These are phyloP conservation scores for Dioscorea cayenensis DNA, from an alignment of 116 monocot genomes.

Conservation along the genomic window DNA sequence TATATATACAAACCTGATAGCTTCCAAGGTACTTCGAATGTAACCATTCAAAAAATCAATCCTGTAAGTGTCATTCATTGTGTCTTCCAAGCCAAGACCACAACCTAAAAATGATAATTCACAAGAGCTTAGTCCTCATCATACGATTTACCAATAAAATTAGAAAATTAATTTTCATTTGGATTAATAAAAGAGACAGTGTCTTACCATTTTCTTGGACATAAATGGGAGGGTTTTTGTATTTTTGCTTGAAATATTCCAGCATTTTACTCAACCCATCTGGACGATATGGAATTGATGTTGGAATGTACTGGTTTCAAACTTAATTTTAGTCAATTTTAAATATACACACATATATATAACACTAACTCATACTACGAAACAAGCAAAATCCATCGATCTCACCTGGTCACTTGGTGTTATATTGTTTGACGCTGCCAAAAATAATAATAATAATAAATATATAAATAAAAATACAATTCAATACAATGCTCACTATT, in stretches of 20 bases:
- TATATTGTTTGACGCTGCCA: constrained; percentile 7
- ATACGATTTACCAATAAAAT: not conserved
- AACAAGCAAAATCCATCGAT: not conserved
- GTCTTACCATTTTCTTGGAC: constrained; percentile 63
- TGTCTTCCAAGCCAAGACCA: constrained; percentile 11
- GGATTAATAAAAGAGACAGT: not conserved
- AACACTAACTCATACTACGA: not conserved
- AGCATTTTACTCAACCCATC: constrained; percentile 35
- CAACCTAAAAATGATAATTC: constrained; percentile 18
- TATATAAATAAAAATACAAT: too few relatives aligned
- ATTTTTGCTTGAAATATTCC: constrained; percentile 29
- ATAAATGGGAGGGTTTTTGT: constrained; percentile 44
- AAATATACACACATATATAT: too few relatives aligned
- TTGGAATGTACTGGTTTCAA: constrained; percentile 28
- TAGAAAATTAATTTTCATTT: not conserved
- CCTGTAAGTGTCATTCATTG: constrained; percentile 30
- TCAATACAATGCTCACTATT: too few relatives aligned
- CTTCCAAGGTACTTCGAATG: constrained; percentile 33
- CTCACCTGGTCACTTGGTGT: constrained; percentile 13
- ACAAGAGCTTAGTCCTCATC: not conserved
- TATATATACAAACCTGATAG: not conserved
- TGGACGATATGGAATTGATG: constrained; percentile 11
- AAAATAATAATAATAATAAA: too few relatives aligned
- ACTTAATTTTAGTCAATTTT: not conserved
- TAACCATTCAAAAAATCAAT: constrained; percentile 24